phyloP scores from a whole-genome alignment of 352 stramenopile species.

The Globisporangium takayamanum region DNA sequence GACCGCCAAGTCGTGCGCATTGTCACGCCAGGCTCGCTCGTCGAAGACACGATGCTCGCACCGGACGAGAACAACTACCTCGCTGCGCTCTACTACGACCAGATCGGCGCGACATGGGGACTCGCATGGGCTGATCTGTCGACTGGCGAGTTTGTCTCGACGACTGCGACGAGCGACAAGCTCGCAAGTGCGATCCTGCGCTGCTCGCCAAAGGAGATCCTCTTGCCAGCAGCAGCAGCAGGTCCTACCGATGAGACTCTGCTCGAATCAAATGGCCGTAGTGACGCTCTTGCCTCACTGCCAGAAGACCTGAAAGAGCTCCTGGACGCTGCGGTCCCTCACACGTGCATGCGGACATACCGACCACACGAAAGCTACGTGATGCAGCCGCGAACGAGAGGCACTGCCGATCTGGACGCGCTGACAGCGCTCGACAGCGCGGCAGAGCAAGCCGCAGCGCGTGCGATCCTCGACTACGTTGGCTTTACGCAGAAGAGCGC shows the following conservation, averaged over 20 bases:
- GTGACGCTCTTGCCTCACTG: slow-evolving; percentile 1
- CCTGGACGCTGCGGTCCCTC: slow-evolving; percentile 36
- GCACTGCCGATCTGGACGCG: background rate
- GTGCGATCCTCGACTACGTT: slow-evolving; percentile 62
- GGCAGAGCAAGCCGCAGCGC: slow-evolving; percentile 30
- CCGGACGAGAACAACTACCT: slow-evolving; percentile 80
- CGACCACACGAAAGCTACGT: slow-evolving; percentile 25
- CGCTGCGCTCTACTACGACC: slow-evolving; percentile 35
- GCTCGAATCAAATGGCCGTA: no score
- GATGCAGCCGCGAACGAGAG: background rate
- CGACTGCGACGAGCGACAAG: slow-evolving; percentile 46
- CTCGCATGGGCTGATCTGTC: slow-evolving; percentile 73
- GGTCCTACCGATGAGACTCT: background rate
- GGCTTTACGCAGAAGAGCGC: slow-evolving; percentile 47
- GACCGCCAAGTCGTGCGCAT: slow-evolving; percentile 75
- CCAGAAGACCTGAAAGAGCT: slow-evolving; percentile 17
- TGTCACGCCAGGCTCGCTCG: slow-evolving; percentile 63
- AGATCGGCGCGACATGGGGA: slow-evolving; percentile 24
- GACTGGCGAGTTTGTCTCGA: slow-evolving; percentile 71
- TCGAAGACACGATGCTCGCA: slow-evolving; percentile 73
- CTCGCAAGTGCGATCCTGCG: slow-evolving; percentile 51
- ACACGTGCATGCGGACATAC: slow-evolving; percentile 59
- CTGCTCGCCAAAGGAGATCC: slow-evolving; percentile 61
- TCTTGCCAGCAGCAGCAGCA: slow-evolving; percentile 33
- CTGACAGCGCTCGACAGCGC: slow-evolving; percentile 10